These are phyloP conservation scores for Tilletiopsis washingtonensis DNA, from an alignment of 1,284 basidiomycete species.

Conservation along the genomic window DNA sequence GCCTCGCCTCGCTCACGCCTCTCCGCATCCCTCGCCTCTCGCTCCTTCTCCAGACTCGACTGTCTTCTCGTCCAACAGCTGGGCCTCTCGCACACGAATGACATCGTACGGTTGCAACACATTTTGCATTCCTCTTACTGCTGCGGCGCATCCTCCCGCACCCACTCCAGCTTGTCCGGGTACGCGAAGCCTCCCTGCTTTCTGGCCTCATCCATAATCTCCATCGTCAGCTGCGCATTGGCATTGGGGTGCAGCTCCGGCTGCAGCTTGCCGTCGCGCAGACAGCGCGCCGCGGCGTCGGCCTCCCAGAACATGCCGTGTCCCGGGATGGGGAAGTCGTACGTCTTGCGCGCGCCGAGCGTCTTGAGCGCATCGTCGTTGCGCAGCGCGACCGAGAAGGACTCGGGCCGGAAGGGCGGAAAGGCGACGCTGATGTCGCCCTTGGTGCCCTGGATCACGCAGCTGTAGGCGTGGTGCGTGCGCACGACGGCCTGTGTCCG, in stretches of 20 bases:
- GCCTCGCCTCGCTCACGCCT: too few species aligned
- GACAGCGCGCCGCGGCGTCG: constrained; percentile 72
- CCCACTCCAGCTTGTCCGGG: too few species aligned
- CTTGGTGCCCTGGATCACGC: constrained; percentile 30
- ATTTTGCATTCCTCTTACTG: too few species aligned
- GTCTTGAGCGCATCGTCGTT: neutral
- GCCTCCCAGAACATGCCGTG: constrained; percentile 50
- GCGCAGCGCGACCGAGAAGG: constrained; percentile 4
- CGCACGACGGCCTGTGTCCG: constrained; percentile 1
- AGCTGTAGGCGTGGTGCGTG: constrained; percentile 6
- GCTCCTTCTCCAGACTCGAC: too few species aligned
- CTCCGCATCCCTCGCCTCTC: too few species aligned
- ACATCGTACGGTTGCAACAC: too few species aligned
- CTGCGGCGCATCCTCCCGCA: too few species aligned
- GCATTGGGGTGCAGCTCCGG: constrained; percentile 51
- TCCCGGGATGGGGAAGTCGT: neutral
- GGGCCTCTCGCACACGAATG: too few species aligned
- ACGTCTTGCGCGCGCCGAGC: neutral
- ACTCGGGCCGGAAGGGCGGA: constrained; percentile 55
- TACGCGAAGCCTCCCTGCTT: too few species aligned
- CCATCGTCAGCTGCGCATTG: neutral
- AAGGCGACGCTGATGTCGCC: constrained; percentile 53
- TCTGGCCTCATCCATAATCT: neutral
- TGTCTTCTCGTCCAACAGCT: too few species aligned
- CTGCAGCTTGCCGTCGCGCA: constrained; percentile 67